Evolutionary conservation across 257 asterid genomes (phyloP), one percentile per base, ranked within the genome.

Genomic region (Coffea canephora): DNA sequence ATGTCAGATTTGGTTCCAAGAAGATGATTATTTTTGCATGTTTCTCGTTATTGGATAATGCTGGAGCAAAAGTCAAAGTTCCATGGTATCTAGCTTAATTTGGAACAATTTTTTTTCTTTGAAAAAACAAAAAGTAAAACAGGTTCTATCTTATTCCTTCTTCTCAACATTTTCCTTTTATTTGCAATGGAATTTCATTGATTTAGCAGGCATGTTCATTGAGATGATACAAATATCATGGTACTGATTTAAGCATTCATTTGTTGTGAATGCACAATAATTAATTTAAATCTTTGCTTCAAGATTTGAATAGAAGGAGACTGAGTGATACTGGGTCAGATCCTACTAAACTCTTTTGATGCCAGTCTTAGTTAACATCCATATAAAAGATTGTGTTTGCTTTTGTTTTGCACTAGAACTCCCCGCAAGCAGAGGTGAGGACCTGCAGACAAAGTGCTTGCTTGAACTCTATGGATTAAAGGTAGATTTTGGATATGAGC

Each of bases 381-480:
- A 59, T 65, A 52, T 70, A 71, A 70, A 71, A 43, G 16, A 4
- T 77, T 85, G 34, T 75, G 48, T 64, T 73, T 82, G 62, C 71
- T 62, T 77, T 73, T 49, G 76, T 74, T 81, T 83, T 77, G 77
- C 78, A 84, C 77, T 95, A 96, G 99, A 87, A 79, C 84, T 96
- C 86, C 98, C 99, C 54, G 86, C 96, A 69, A 92, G 89, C 89
- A 88, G 97, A 90, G 97, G 99, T 12, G 99, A 96, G 91, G 97
- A 96, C 73, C 89, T 96, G 85, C 99, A 96, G 86, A 88, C 96
- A 39, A 96, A 89, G 92, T 96, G 99, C 92, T 89, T 96, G 92
- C 85, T 92, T 45, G 98, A 96, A 89, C 98, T 96, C 73, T 96
- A 92, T 82, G 98, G 97, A 78, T 93, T 92, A 77, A 96, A 96